Evolutionary conservation across 192 early-diverging fungal genomes (phyloP), one percentile per base, ranked within the genome.

Genomic region (Mortierella alpina): DNA sequence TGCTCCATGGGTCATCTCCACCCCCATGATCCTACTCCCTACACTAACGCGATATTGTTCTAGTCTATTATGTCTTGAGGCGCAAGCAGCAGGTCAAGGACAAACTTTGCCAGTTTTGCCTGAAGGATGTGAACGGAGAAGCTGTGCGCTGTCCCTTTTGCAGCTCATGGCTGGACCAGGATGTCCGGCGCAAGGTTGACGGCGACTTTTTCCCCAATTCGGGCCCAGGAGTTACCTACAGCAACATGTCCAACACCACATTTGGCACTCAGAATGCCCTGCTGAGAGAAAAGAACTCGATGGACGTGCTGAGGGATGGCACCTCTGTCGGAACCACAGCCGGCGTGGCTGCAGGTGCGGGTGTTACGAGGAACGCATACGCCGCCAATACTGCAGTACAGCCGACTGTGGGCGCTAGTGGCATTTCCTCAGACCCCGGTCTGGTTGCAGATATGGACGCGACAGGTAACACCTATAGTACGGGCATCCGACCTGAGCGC

Each of bases 101-200:
- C 23, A 79, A 66, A 41, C 1, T 17, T 5, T 79, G 76, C 18
- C 52, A 50, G 9, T 79, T 72, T 31, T 79, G 70, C 51, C 44
- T 22, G 15, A 79, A 72, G 44, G 63, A 53, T 5, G 51, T 76
- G 2, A 5, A 45, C 14, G 59, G 65, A 7, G 31, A 46, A 6
- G 73, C 66, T 6, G 56, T 70, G 9, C 73, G 73, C 49, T 79
- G 77, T 51, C 54, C 53, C 6, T 60, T 61, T 17, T 80, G 70
- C 77, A 60, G 63, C 23, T 66, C 64, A 2, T 80, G 77, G 77
- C 55, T 79, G 6, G 69, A 79, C 44, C 54, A 72, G 11, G 68
- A 79, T 46, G 55, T 71, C 4, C 70, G 60, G 1, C 62, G 62
- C 23, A 72, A 63, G 42, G 50, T 50, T 11, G 61, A 64, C 9